phyloP scores from a whole-genome alignment of 495 filamentous ascomycete species.

The Apodospora peruviana region DNA sequence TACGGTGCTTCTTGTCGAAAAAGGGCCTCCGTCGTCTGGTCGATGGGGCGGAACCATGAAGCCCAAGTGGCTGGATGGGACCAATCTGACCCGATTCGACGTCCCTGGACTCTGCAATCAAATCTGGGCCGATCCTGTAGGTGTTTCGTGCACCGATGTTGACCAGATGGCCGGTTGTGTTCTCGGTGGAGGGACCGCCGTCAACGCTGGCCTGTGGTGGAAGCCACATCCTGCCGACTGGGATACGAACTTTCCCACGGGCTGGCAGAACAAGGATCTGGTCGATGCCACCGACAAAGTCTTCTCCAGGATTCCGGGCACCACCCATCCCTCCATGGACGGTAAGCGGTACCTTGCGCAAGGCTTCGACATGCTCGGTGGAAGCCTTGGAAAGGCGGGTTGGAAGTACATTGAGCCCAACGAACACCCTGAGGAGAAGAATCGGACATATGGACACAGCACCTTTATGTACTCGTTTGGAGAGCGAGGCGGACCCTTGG shows the following conservation, averaged over 20 bases:
- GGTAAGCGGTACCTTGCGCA: constrained; percentile 59
- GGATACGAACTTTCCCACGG: constrained; percentile 63
- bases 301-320: constrained; percentile 64
- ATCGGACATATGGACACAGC: constrained; percentile 56
- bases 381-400: constrained; percentile 48
- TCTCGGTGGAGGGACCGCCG: constrained; percentile 65
- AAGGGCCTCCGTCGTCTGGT: constrained; percentile 52
- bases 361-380: constrained; percentile 52
- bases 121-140: constrained; percentile 55
- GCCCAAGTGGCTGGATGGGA: constrained; percentile 58
- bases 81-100: constrained; percentile 65
- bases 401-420: constrained; percentile 59
- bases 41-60: constrained; percentile 50
- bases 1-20: constrained; percentile 57
- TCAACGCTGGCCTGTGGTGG: constrained; percentile 59
- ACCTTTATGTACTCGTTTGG: constrained; percentile 61
- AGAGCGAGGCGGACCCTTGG: constrained; percentile 62
- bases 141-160: constrained; percentile 58
- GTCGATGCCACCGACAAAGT: constrained; percentile 49
- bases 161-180: constrained; percentile 69
- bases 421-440: constrained; percentile 54
- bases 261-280: constrained; percentile 63
- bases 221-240: constrained; percentile 52
- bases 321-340: constrained; percentile 57
- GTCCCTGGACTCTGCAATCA: constrained; percentile 67